Evolutionary conservation across 202 grass and related monocot species (phyloP).

Genomic region (Carex sylvatica): DNA sequence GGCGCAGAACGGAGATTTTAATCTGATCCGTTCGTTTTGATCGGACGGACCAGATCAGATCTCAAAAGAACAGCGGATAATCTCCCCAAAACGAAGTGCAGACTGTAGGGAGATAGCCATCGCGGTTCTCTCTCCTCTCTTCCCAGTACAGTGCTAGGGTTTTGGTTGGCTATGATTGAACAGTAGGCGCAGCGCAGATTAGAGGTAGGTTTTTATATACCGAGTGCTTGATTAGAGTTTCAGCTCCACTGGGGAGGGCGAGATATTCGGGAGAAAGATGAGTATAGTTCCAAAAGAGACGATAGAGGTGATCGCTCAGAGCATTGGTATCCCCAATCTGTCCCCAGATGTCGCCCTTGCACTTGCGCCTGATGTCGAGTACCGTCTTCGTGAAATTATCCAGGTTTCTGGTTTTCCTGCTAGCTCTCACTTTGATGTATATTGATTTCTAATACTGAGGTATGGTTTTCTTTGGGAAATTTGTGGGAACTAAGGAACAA

Average conservation of each 20-base stretch:
- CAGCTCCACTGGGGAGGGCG: background rate
- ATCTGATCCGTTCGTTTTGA: no score
- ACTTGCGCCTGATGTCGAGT: conserved; percentile 85
- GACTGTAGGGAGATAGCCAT: background rate
- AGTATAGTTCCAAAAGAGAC: conserved; percentile 97
- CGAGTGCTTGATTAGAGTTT: conserved; percentile 37
- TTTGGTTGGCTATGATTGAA: background rate
- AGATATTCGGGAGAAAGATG: conserved; percentile 38
- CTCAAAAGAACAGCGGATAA: no score
- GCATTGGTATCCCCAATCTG: conserved; percentile 77
- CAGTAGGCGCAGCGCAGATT: background rate
- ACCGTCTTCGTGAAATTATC: conserved; percentile 97
- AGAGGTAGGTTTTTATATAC: background rate
- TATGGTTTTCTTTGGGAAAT: background rate
- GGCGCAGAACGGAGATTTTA: no score
- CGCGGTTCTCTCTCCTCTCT: background rate
- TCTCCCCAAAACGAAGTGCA: background rate
- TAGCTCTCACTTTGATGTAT: background rate
- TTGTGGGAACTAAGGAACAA: background rate
- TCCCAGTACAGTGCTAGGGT: background rate
- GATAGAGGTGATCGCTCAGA: conserved; percentile 87
- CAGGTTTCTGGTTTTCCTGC: conserved; percentile 44
- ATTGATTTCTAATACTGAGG: background rate
- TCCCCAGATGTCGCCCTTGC: conserved; percentile 71
- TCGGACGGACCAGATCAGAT: no score